phyloP scores from a whole-genome alignment of 306 rosid genomes.

The Lathyrus aphaca region DNA sequence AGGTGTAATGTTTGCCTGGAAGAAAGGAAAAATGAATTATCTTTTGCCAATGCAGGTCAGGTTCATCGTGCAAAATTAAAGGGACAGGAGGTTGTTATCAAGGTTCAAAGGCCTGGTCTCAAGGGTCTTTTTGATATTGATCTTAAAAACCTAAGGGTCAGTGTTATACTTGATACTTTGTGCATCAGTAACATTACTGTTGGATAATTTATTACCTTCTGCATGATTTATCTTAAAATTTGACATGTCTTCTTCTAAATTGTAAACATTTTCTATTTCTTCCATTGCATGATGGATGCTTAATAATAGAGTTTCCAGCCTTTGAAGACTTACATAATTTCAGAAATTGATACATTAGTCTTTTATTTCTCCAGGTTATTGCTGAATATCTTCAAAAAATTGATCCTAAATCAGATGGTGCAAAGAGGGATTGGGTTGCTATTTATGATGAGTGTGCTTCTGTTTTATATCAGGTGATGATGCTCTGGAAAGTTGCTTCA shows the following conservation, averaged over 20 bases:
- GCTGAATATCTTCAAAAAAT: conserved; percentile 96
- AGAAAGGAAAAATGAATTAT: conserved; percentile 27
- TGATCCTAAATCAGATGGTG: conserved; percentile 99
- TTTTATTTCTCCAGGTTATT: conserved; percentile 68
- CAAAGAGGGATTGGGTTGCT: conserved; percentile 99
- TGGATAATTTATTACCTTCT: conserved; percentile 17
- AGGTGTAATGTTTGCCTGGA: conserved; percentile 32
- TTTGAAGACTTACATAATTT: conserved; percentile 23
- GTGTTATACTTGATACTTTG: conserved; percentile 44
- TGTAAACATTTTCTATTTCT: conserved; percentile 6
- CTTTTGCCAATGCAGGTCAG: conserved; percentile 73
- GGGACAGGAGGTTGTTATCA: conserved; percentile 85
- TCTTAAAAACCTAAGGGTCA: conserved; percentile 96
- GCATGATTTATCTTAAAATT: conserved; percentile 27
- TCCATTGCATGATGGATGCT: conserved; percentile 19
- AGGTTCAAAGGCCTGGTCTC: conserved; percentile 99
- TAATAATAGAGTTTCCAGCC: conserved; percentile 20
- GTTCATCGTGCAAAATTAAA: conserved; percentile 92
- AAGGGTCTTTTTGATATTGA: conserved; percentile 96
- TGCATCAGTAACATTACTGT: conserved; percentile 25
- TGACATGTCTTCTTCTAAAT: conserved; percentile 12
- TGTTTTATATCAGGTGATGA: conserved; percentile 84
- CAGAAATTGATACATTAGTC: conserved; percentile 24
- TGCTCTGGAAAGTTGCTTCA: conserved; percentile 30
- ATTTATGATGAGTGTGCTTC: conserved; percentile 98